Evolutionary conservation across 2,329 filamentous ascomycete genomes (phyloP), one percentile per base, ranked within the genome.

Genomic region (Trichothecium sympodiale): DNA sequence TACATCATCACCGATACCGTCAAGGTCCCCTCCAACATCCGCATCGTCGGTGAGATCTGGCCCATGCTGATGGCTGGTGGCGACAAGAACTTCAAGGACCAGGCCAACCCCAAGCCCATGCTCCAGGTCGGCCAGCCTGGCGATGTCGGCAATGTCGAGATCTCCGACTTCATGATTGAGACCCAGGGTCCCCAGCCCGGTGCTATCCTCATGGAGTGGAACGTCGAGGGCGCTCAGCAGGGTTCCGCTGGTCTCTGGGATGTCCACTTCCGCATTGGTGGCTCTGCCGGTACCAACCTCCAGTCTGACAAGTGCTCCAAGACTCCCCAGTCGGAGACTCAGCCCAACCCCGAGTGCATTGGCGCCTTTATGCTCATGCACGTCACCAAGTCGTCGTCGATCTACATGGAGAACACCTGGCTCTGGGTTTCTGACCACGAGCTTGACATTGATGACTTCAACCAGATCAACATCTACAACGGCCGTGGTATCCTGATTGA

Each of bases 351-450:
- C 3, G 64, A 75, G 26, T 94, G 87, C 59, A 69, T 80, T 27
- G 87, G 80, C 25, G 74, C 83, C 17, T 91, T 85, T 57, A 55
- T 83, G 54, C 61, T 84, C 45, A 58, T 83, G 29, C 79, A 83
- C 54, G 52, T 83, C 34, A 81, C 77, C 3, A 40, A 59, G n/a
- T 53, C 65, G 25, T 70, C 72, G 35, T 80, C 76, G 46, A 74
- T 76, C 31, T 94, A 94, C 61, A 65, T 94, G 31, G 88, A 95
- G 65, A 94, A 94, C 62, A 77, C 70, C 32, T 94, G 85, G 84
- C 80, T 84, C 57, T 94, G 87, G 86, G 81, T 86, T 32, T 77
- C 87, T 3, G 87, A 94, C 55, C 87, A 94, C 64, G 84, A 93
- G 53, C 79, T 94, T 17, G 88, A 94, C 55, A 69, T 77, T 10